phyloP scores from a whole-genome alignment of 495 filamentous ascomycete genomes.

The Bathelium albidoporum region DNA sequence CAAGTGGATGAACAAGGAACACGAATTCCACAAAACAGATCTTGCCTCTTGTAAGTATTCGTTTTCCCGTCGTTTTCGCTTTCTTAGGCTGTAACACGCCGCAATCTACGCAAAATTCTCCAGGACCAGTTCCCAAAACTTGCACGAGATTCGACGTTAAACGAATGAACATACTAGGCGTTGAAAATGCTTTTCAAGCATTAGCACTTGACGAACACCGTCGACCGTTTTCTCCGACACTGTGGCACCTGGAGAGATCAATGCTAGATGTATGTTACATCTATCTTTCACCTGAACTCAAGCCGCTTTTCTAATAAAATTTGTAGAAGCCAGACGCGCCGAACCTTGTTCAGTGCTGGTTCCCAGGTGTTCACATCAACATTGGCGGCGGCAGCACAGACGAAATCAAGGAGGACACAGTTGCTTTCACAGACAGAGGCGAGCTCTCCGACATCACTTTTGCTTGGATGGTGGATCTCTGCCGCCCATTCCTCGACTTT shows the following conservation, averaged over 20 bases:
- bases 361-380: conserved; percentile 45
- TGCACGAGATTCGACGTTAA: not conserved
- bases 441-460: conserved; percentile 9
- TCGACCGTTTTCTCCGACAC: conserved; percentile 40
- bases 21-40: conserved; percentile 9
- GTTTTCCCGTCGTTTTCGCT: not conserved
- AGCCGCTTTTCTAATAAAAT: not conserved
- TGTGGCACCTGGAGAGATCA: conserved; percentile 36
- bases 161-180: conserved; percentile 19
- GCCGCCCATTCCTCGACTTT: not conserved
- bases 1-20: conserved; percentile 5
- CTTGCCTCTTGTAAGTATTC: not conserved
- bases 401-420: not conserved
- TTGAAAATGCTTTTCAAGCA: conserved; percentile 52
- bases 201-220: conserved; percentile 48
- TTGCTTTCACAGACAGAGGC: not conserved
- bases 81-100: not conserved
- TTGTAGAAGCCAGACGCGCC: conserved; percentile 6
- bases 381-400: conserved; percentile 40
- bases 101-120: not conserved
- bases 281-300: not conserved
- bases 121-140: conserved; percentile 4
- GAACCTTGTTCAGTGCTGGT: conserved; percentile 44
- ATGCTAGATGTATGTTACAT: conserved; percentile 11
- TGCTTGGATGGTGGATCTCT: conserved; percentile 11